Evolutionary conservation across 331 rosid genomes (phyloP), one percentile per base, ranked within the genome.

Genomic region (Phaseolus coccineus): DNA sequence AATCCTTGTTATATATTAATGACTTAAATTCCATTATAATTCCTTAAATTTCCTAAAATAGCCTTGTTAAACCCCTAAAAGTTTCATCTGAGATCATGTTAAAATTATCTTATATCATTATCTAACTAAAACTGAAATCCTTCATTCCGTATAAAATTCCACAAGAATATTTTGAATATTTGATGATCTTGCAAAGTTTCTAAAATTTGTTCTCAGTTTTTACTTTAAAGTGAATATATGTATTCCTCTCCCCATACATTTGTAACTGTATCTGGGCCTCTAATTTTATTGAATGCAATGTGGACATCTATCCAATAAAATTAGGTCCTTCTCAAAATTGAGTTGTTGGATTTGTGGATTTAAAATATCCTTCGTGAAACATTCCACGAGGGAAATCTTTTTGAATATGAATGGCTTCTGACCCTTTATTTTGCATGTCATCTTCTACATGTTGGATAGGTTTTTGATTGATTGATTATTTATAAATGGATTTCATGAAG

Each of bases 321-420:
- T 57, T 56, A 8, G 33, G 31, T 56, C 15, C 62, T 53, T 24
- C 64, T 2, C 10, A 59, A 28, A 28, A 59, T 14, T 59, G 10
- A 28, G 39, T 13, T 28, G 39, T 12, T 28, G 67, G 40, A 30
- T 59, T 28, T 13, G 22, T 0, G 9, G 22, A 30, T 59, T 59
- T 12, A 59, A 30, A 59, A 14, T 59, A 11, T 30, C 11, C 40
- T 59, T 28, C 4, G 3, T 57, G 64, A 57, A 57, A 25, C 64
- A 24, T 10, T 9, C 25, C 13, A 57, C 8, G 9, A 57, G 35
- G 33, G 37, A 33, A 33, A 33, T 40, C 3, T 0, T 12, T 59
- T 59, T 28, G 19, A 58, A 59, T 59, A 28, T 59, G 39, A 59
- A 59, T 59, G 66, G 5, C 40, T 28, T 59, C 22, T 59, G 66